These are phyloP conservation scores for Sedum album DNA, from an alignment of 164 flowering plant species.

Conservation along the genomic window DNA sequence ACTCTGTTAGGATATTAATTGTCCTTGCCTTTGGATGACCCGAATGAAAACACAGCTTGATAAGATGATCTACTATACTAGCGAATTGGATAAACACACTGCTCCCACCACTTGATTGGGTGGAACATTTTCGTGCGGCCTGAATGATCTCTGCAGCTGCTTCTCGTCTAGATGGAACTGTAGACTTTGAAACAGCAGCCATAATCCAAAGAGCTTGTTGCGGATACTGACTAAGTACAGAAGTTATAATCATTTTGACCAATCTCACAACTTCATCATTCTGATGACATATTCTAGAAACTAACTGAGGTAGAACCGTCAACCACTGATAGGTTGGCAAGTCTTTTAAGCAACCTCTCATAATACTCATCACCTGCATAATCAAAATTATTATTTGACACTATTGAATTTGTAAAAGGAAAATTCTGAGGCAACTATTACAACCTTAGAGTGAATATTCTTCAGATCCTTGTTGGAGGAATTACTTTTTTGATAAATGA, in stretches of 20 bases:
- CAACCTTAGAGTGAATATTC: constrained; percentile 56
- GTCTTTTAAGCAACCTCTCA: constrained; percentile 94
- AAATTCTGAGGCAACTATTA: neutral
- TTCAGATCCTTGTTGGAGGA: constrained; percentile 64
- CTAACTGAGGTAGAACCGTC: constrained; percentile 88
- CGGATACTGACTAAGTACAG: constrained; percentile 80
- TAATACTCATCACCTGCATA: constrained; percentile 70
- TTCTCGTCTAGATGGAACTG: constrained; percentile 83
- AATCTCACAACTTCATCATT: constrained; percentile 80
- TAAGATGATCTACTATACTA: constrained; percentile 76
- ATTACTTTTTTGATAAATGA: constrained; percentile 52
- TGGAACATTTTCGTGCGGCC: constrained; percentile 69
- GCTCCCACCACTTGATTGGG: constrained; percentile 43
- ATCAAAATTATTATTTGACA: neutral
- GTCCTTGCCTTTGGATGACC: constrained; percentile 75
- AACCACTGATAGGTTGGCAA: constrained; percentile 95
- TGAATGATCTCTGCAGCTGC: constrained; percentile 95
- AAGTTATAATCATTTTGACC: constrained; percentile 80
- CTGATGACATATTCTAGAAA: constrained; percentile 97
- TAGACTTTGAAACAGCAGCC: constrained; percentile 99
- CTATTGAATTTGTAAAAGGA: neutral
- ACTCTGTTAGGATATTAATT: constrained; percentile 84
- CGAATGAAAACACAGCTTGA: constrained; percentile 79
- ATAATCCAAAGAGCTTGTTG: constrained; percentile 97
- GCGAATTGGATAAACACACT: constrained; percentile 79